Evolutionary conservation across 1,284 basidiomycete species (phyloP), one percentile per base, ranked within the genome.

Genomic region (Leccinum subrobustum): DNA sequence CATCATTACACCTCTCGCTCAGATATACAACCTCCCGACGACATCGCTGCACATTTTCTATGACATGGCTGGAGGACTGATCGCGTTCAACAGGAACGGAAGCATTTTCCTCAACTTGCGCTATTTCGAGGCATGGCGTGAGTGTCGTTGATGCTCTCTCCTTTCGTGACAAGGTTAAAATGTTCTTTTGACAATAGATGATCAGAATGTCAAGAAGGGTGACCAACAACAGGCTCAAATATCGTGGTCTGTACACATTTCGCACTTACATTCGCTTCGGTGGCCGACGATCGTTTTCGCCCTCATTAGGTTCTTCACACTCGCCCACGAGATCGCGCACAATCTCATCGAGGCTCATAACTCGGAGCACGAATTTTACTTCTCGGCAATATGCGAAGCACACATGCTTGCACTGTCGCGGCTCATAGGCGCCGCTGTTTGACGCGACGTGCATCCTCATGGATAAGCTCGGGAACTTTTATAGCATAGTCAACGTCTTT

Each of bases 331-430:
- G 73, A 90, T 92, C 64, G 89, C 90, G 1, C 92, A 95, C 73
- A 95, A 95, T 67, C 78, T 94, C 2, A 89, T 93, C 16, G 80
- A 86, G 54, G 82, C 83, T 0, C 90, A 92, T 67, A 91, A 92
- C 67, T 88, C 90, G 4, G 90, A 92, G 71, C 94, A 96, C 70
- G 93, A 95, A 67, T 98, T 96, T 74, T 97, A 95, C 75, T 96
- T 97, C 70, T 93, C 93, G 31, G 88, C 91, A 6, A 92, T 98
- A 20, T 91, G 92, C 62, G 93, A 97, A 74, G 83, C 78, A 47
- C 77, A 82, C 63, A 64, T 85, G 25, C 64, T 76, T 61, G 67
- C 70, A 18, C 68, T 83, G 39, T 72, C 71, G 25, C 56, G 44
- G 48, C 63, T 76, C 14, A 4, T 68, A 48, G 54, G 47, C 23